Evolutionary conservation across 495 filamentous ascomycete species (phyloP).

Genomic region (Letharia lupina): DNA sequence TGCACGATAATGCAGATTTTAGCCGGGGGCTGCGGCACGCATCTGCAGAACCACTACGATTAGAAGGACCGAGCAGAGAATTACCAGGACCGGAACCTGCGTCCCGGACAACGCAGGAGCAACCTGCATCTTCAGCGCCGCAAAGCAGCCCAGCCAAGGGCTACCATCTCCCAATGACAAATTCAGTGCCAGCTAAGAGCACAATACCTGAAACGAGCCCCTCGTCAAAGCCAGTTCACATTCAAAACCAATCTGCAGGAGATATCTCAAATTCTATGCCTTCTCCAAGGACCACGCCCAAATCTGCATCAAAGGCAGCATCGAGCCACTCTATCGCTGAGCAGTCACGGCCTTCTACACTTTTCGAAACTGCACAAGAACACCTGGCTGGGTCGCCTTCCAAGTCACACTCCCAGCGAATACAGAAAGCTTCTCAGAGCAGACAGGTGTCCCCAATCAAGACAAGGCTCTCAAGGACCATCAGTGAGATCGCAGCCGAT

Average conservation of each 20-base stretch:
- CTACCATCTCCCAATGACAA: not conserved
- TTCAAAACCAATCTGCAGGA: not conserved
- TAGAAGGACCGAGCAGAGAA: not conserved
- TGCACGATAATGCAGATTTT: not conserved
- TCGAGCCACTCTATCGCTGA: conserved; percentile 6
- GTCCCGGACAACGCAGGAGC: not conserved
- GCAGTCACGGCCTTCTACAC: conserved; percentile 22
- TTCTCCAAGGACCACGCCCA: conserved; percentile 16
- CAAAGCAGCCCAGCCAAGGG: not conserved
- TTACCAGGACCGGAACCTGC: not conserved
- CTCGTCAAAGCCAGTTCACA: not conserved
- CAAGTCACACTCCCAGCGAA: conserved; percentile 18
- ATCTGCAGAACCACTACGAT: not conserved
- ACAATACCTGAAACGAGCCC: not conserved
- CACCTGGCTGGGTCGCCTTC: conserved; percentile 11
- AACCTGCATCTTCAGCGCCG: not conserved
- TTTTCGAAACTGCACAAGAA: conserved; percentile 26
- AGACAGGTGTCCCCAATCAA: conserved; percentile 29
- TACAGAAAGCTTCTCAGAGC: not conserved
- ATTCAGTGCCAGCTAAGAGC: not conserved
- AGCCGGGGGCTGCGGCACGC: not conserved
- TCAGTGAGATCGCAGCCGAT: conserved; percentile 42
- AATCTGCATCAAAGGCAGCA: conserved; percentile 15
- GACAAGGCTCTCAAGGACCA: conserved; percentile 35
- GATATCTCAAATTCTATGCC: conserved; percentile 2